A percentile compares a stretch with the other conserved stretches of the same genome.
Evolutionary conservation across 495 filamentous ascomycete genomes (phyloP).

Genomic region (Xylaria grammica): DNA sequence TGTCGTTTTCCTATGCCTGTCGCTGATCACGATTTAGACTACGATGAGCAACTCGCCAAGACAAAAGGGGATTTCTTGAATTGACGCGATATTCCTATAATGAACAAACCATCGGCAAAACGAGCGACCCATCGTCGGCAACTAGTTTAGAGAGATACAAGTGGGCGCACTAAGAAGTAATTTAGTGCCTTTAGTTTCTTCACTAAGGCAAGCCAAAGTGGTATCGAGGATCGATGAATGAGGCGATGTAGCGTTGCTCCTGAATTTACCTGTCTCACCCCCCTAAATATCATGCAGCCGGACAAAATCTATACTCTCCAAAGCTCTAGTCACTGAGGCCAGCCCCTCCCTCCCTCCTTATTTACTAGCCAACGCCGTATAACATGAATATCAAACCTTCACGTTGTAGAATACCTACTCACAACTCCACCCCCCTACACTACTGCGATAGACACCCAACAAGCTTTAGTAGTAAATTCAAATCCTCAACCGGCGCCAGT

Average conservation of each 20-base stretch:
- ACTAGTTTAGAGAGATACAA: background rate
- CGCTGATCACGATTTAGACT: conserved; percentile 36
- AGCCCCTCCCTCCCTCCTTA: too few species aligned
- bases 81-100: background rate
- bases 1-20: background rate
- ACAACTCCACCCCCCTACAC: too few species aligned
- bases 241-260: too few species aligned
- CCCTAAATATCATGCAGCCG: too few species aligned
- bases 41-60: conserved; percentile 54
- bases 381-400: too few species aligned
- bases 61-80: conserved; percentile 48
- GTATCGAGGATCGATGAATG: too few species aligned
- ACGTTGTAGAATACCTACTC: too few species aligned
- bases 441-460: too few species aligned
- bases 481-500: background rate
- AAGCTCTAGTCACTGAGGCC: background rate
- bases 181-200: background rate
- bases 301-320: background rate
- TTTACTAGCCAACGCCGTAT: too few species aligned
- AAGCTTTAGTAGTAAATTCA: too few species aligned
- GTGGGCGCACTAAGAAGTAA: background rate
- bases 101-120: background rate
- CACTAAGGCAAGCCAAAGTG: background rate
- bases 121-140: background rate
- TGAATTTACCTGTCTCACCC: too few species aligned